Conservation (phyloP, 108 stramenopile genomes). For the Pseudonitzschia multistriata region DNA sequence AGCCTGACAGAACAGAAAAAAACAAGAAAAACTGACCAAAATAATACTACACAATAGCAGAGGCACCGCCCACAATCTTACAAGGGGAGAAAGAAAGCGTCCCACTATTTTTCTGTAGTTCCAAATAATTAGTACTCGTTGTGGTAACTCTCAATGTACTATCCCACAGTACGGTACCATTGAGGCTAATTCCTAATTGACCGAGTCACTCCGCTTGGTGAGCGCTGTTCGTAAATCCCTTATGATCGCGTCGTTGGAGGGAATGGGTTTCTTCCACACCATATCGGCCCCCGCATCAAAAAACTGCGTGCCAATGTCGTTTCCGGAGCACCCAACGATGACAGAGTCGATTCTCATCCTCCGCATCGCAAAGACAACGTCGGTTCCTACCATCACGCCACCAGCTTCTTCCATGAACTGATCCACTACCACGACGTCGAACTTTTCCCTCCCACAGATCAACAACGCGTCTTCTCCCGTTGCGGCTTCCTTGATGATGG, state of each 20-base stretch:
- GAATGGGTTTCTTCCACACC: constrained; percentile 70
- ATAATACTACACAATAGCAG: too few species aligned
- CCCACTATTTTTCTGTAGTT: too few species aligned
- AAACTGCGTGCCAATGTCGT: constrained; percentile 61
- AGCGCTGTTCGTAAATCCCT: constrained; percentile 30
- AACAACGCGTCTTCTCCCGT: constrained; percentile 64
- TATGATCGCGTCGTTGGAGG: constrained; percentile 54
- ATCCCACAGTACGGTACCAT: background rate
- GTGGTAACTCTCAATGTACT: too few species aligned
- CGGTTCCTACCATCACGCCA: constrained; percentile 73
- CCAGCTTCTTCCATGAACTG: constrained; percentile 72
- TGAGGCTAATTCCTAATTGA: background rate
- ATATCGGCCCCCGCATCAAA: constrained; percentile 54
- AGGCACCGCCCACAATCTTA: too few species aligned
- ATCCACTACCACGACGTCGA: constrained; percentile 68
- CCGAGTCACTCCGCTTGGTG: constrained; percentile 8
- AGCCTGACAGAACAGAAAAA: too few species aligned
- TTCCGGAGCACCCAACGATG: constrained; percentile 72
- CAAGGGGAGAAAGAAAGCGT: too few species aligned
- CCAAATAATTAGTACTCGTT: too few species aligned
- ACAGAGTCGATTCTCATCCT: constrained; percentile 52
- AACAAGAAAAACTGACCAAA: too few species aligned
- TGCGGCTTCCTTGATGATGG: constrained; percentile 48
- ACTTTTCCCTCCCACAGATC: constrained; percentile 44
- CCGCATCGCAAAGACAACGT: constrained; percentile 65